Percentiles rank a stretch among this genome's conserved stretches.
Conservation (phyloP, 1,284 basidiomycete species). For the Bondarzewia mesenterica region DNA sequence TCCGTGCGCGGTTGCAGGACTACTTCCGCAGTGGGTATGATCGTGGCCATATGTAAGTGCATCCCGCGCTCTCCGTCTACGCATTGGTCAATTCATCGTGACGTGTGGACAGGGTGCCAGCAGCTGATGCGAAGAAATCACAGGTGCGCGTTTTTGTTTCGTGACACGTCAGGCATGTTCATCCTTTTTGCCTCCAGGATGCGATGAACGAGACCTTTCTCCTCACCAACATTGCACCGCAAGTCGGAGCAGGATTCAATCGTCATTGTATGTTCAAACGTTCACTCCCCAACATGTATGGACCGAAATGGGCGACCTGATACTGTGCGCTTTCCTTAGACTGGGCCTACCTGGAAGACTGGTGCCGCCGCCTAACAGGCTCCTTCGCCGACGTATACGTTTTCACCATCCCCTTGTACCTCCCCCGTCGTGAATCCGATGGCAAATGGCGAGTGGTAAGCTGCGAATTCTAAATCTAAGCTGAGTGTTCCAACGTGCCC, state of each 20-base stretch:
- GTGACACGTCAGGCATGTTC: background rate
- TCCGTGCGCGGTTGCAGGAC: conserved; percentile 82
- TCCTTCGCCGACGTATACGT: conserved; percentile 92
- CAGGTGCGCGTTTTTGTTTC: conserved; percentile 35
- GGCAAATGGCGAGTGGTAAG: conserved; percentile 93
- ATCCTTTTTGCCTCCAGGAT: conserved; percentile 33
- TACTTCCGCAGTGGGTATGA: conserved; percentile 96
- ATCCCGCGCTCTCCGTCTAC: background rate
- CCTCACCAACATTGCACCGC: conserved; percentile 94
- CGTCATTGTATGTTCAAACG: conserved; percentile 81
- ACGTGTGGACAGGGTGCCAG: conserved; percentile 66
- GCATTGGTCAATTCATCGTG: background rate
- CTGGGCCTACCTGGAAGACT: conserved; percentile 96
- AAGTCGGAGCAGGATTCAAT: conserved; percentile 97
- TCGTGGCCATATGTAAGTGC: conserved; percentile 83
- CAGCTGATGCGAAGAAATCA: conserved; percentile 93
- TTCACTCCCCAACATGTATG: no score
- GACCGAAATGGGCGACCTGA: no score
- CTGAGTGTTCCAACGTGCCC: background rate
- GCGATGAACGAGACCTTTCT: conserved; percentile 98
- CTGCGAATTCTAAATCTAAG: no score
- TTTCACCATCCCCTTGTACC: conserved; percentile 96
- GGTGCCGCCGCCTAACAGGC: conserved; percentile 83
- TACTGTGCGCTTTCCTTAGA: conserved; percentile 37
- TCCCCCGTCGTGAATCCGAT: conserved; percentile 78